Evolutionary conservation across 352 stramenopile species (phyloP).

Genomic region (Bremia lactucae): DNA sequence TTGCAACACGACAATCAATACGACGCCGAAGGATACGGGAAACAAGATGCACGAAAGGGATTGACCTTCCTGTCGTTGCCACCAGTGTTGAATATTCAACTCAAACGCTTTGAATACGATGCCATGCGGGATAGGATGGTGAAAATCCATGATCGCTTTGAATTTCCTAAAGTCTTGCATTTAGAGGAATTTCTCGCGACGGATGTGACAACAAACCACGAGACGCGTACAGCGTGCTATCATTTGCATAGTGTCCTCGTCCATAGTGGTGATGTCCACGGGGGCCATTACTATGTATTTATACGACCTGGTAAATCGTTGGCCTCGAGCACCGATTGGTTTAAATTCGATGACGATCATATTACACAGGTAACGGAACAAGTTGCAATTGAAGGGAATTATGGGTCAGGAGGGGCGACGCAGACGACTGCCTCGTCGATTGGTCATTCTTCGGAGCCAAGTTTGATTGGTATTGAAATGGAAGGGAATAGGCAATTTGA

Average conservation of each 20-base stretch:
- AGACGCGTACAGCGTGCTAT: conserved; percentile 43
- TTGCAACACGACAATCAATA: conserved; percentile 92
- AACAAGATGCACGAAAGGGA: conserved; percentile 87
- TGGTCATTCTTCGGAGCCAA: conserved; percentile 34
- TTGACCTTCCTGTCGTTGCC: conserved; percentile 79
- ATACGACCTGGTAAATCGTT: conserved; percentile 70
- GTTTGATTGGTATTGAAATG: too few relatives aligned
- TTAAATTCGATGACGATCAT: conserved; percentile 79
- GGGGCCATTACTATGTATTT: conserved; percentile 85
- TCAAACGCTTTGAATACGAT: conserved; percentile 88
- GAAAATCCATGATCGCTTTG: conserved; percentile 85
- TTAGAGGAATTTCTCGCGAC: conserved; percentile 50
- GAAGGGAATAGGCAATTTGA: conserved; percentile 19
- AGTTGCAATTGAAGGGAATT: conserved; percentile 69
- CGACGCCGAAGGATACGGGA: conserved; percentile 79
- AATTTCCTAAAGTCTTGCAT: conserved; percentile 67
- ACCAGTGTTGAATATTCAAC: conserved; percentile 87
- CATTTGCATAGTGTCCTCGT: conserved; percentile 81
- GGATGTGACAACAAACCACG: conserved; percentile 1
- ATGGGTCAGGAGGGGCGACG: conserved; percentile 38
- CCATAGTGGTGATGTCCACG: conserved; percentile 79
- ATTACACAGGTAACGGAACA: conserved; percentile 68
- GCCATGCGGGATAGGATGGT: conserved; percentile 80
- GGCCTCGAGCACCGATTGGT: conserved; percentile 57
- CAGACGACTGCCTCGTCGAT: conserved; percentile 44